Percentiles rank a stretch among this genome's conserved stretches.
These are phyloP conservation scores for Hsuehochloa calcarea DNA, from an alignment of 176 grass and related monocot genomes.

Conservation along the genomic window DNA sequence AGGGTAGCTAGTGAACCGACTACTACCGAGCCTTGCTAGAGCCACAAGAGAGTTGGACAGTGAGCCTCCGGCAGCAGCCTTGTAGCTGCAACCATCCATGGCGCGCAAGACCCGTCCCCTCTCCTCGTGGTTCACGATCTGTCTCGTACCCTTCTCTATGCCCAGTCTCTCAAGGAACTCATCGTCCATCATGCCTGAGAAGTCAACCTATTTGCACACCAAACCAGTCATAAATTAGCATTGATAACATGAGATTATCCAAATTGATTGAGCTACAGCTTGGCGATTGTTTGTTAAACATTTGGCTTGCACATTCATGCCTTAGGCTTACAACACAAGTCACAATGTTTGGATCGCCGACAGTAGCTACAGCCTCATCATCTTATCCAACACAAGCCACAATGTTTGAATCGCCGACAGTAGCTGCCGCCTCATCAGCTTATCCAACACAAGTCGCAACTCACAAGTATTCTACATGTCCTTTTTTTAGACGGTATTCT, in stretches of 20 bases:
- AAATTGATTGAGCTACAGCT: background rate
- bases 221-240: conserved; percentile 23
- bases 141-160: conserved; percentile 78
- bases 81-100: conserved; percentile 98
- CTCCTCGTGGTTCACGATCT: conserved; percentile 92
- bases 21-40: conserved; percentile 67
- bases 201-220: conserved; percentile 61
- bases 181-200: conserved; percentile 84
- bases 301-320: background rate
- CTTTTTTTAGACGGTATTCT: background rate
- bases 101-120: conserved; percentile 67
- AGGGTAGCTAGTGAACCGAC: conserved; percentile 37
- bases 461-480: no score
- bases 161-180: conserved; percentile 68
- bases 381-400: background rate
- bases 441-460: background rate
- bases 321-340: background rate
- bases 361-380: no score
- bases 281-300: background rate
- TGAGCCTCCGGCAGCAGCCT: conserved; percentile 86
- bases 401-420: background rate
- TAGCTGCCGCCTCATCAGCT: background rate
- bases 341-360: background rate
- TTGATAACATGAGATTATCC: background rate
- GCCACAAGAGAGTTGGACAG: conserved; percentile 90